Conservation (phyloP, 2,329 filamentous ascomycete genomes). For the Mycosphaerelloides madeirae region DNA sequence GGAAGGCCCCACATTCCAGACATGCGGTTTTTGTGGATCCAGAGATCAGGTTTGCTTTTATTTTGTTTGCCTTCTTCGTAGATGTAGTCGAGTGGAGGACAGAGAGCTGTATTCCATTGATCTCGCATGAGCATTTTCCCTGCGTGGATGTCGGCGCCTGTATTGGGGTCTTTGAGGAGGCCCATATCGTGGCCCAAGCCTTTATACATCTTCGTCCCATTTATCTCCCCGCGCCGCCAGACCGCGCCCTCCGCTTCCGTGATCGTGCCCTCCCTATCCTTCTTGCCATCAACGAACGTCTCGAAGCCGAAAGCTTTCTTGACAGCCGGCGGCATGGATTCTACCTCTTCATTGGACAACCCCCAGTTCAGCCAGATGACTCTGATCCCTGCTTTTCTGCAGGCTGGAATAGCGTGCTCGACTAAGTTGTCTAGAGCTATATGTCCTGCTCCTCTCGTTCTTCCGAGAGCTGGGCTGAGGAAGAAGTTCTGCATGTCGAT, state of each 20-base stretch:
- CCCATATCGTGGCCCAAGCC: slow-evolving; percentile 32
- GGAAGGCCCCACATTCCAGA: slow-evolving; percentile 51
- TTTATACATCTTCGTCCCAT: slow-evolving; percentile 25
- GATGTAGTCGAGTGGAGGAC: slow-evolving; percentile 41
- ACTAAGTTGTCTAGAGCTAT: slow-evolving; percentile 40
- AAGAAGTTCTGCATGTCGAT: slow-evolving; percentile 35
- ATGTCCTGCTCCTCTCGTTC: slow-evolving; percentile 37
- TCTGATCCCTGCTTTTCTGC: slow-evolving; percentile 48
- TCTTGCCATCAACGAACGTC: neutral
- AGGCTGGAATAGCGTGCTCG: slow-evolving; percentile 43
- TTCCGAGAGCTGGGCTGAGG: slow-evolving; percentile 30
- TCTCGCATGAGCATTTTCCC: slow-evolving; percentile 49
- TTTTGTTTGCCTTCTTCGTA: slow-evolving; percentile 31
- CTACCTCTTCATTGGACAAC: slow-evolving; percentile 49
- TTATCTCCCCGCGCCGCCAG: slow-evolving; percentile 20
- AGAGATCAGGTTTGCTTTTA: slow-evolving; percentile 40
- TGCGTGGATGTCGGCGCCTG: slow-evolving; percentile 39
- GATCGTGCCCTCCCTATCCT: neutral
- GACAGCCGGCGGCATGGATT: slow-evolving; percentile 47
- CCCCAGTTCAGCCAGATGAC: slow-evolving; percentile 57
- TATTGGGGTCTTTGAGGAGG: slow-evolving; percentile 29
- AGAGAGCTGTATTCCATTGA: slow-evolving; percentile 55
- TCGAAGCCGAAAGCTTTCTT: slow-evolving; percentile 44
- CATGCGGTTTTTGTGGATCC: slow-evolving; percentile 55
- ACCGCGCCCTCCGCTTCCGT: slow-evolving; percentile 11